phyloP scores from a whole-genome alignment of 805 yeast genomes.

The Vanderwaltozyma verrucispora region DNA sequence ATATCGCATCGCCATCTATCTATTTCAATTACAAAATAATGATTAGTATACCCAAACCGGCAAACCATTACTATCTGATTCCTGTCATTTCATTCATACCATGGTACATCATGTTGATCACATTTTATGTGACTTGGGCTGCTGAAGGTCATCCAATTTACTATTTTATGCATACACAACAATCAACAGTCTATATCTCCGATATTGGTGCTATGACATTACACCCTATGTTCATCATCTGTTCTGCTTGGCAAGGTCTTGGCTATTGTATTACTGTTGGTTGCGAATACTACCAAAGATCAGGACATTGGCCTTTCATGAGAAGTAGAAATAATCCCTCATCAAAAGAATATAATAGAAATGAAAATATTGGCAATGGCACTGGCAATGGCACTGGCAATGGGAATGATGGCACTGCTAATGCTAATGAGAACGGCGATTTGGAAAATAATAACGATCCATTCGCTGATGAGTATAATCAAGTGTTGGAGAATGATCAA shows the following conservation, averaged over 20 bases:
- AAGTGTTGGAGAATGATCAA: constrained; percentile 3
- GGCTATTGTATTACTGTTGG: constrained; percentile 55
- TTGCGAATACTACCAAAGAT: constrained; percentile 53
- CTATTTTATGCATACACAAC: constrained; percentile 38
- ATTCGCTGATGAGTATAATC: constrained; percentile 2
- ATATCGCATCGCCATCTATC: neutral
- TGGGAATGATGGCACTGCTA: neutral
- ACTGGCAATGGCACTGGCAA: neutral
- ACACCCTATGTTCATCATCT: constrained; percentile 73
- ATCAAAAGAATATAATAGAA: constrained; percentile 1
- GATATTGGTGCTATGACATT: constrained; percentile 82
- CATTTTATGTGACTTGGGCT: constrained; percentile 71
- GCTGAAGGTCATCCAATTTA: constrained; percentile 70
- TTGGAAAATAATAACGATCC: constrained; percentile 30
- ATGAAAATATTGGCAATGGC: neutral
- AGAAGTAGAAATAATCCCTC: constrained; percentile 7
- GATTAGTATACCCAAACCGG: constrained; percentile 16
- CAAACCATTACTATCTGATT: constrained; percentile 40
- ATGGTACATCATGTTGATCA: constrained; percentile 90
- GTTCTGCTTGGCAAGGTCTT: constrained; percentile 69
- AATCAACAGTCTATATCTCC: constrained; percentile 60
- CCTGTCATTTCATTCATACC: constrained; percentile 58
- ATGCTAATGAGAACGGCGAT: constrained; percentile 8
- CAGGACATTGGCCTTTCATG: constrained; percentile 33
- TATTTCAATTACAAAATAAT: neutral